Percentiles rank a stretch among this genome's conserved stretches.
These are phyloP conservation scores for Protomyces inundatus DNA, from an alignment of 1,139 yeast species.

Conservation along the genomic window DNA sequence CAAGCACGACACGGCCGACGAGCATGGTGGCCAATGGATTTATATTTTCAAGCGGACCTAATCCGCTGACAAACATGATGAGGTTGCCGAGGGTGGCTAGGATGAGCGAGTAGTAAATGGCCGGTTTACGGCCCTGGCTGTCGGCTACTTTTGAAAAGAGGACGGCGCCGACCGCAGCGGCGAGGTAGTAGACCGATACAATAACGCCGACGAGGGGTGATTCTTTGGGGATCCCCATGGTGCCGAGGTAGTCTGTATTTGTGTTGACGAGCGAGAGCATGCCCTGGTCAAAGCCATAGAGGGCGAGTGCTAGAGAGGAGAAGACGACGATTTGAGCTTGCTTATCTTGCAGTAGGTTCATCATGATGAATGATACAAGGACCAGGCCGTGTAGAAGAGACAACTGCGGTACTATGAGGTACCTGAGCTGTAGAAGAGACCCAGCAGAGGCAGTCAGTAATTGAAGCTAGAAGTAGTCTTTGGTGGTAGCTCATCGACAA, in stretches of 20 bases:
- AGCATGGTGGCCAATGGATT: slow-evolving; percentile 22
- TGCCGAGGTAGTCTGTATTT: slow-evolving; percentile 9
- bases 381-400: too few species aligned
- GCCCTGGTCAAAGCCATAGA: slow-evolving; percentile 24
- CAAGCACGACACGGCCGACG: slow-evolving; percentile 13
- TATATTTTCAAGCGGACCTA: neutral
- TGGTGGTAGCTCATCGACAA: too few species aligned
- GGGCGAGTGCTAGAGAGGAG: slow-evolving; percentile 12
- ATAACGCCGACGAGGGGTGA: slow-evolving; percentile 19
- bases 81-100: slow-evolving; percentile 17
- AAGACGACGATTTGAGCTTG: neutral
- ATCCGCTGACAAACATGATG: slow-evolving; percentile 13
- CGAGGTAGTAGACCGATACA: slow-evolving; percentile 19
- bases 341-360: neutral
- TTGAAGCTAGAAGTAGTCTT: too few species aligned
- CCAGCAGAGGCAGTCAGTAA: too few species aligned
- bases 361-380: neutral
- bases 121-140: slow-evolving; percentile 12
- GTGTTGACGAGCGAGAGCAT: slow-evolving; percentile 25
- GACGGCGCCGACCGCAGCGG: slow-evolving; percentile 20
- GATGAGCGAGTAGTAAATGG: slow-evolving; percentile 8
- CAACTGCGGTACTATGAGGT: too few species aligned
- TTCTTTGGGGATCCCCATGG: slow-evolving; percentile 15
- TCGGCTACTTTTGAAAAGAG: slow-evolving; percentile 16
- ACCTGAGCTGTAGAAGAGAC: too few species aligned